Conservation (phyloP, 2,329 filamentous ascomycete species). For the Purpureocillium lavendulum region DNA sequence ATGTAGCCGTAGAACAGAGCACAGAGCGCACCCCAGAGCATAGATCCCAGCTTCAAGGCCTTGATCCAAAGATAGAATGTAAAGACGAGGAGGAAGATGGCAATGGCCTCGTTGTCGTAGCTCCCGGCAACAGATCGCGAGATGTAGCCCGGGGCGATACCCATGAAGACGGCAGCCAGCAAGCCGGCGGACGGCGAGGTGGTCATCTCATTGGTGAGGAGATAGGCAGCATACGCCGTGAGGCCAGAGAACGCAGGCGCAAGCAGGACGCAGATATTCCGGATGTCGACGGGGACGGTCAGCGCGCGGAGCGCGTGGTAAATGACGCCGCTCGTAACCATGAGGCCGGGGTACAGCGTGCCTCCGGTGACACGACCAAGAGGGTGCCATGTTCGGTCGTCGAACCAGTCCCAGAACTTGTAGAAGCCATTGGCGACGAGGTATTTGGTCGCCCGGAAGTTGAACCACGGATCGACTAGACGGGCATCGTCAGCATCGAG, state of each 20-base stretch:
- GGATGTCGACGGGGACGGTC: slow-evolving; percentile 90
- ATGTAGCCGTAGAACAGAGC: slow-evolving; percentile 99
- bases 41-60: slow-evolving; percentile 90
- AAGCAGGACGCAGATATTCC: slow-evolving; percentile 96
- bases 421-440: slow-evolving; percentile 95
- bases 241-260: slow-evolving; percentile 91
- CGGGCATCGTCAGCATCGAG: slow-evolving; percentile 14
- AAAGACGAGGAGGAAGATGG: slow-evolving; percentile 96
- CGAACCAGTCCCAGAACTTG: slow-evolving; percentile 99
- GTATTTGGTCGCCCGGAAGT: slow-evolving; percentile 97
- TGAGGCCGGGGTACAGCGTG: slow-evolving; percentile 95
- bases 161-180: slow-evolving; percentile 92
- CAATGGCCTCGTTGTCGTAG: slow-evolving; percentile 99
- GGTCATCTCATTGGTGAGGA: slow-evolving; percentile 95
- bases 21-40: slow-evolving; percentile 91
- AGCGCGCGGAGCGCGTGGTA: slow-evolving; percentile 88
- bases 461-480: slow-evolving; percentile 98
- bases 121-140: slow-evolving; percentile 95
- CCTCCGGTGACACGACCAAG: slow-evolving; percentile 96
- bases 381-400: slow-evolving; percentile 99
- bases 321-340: slow-evolving; percentile 97
- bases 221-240: slow-evolving; percentile 86
- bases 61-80: slow-evolving; percentile 99
- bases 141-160: slow-evolving; percentile 94
- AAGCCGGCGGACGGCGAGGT: slow-evolving; percentile 91